Percentiles rank a stretch among this genome's conserved stretches.
These are phyloP conservation scores for Gastrodia elata DNA, from an alignment of 106 monocot species.

Conservation along the genomic window DNA sequence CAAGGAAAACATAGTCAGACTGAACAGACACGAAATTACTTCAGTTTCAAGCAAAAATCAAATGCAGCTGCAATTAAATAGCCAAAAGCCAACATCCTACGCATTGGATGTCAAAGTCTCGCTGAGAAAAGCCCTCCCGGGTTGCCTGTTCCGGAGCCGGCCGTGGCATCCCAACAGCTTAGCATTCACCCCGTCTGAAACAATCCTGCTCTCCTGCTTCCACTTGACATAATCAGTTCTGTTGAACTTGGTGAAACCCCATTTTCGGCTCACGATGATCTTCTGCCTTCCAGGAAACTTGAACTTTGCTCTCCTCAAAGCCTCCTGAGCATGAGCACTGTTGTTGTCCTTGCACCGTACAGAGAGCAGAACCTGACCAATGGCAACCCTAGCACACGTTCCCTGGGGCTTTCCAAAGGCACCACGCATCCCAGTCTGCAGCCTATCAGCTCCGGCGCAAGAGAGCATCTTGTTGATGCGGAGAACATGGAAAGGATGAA, in stretches of 20 bases:
- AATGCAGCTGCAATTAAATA: neutral
- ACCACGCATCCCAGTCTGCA: slow-evolving; percentile 64
- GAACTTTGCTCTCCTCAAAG: slow-evolving; percentile 46
- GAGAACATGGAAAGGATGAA: slow-evolving; percentile 56
- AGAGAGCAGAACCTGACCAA: slow-evolving; percentile 45
- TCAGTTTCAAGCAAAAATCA: neutral
- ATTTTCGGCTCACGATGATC: slow-evolving; percentile 26
- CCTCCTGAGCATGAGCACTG: slow-evolving; percentile 37
- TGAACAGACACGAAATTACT: neutral
- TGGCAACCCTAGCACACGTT: slow-evolving; percentile 40
- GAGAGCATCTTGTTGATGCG: slow-evolving; percentile 64
- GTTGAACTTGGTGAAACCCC: slow-evolving; percentile 32
- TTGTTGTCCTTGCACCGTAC: slow-evolving; percentile 56
- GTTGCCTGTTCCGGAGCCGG: slow-evolving; percentile 22
- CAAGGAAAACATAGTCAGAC: too few relatives aligned
- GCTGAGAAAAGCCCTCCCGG: slow-evolving; percentile 30
- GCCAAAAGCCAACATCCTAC: neutral
- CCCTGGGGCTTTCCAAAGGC: slow-evolving; percentile 53
- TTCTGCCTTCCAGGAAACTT: slow-evolving; percentile 54
- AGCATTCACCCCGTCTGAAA: slow-evolving; percentile 34
- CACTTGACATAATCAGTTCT: slow-evolving; percentile 23
- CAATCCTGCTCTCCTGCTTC: slow-evolving; percentile 30
- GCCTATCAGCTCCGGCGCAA: slow-evolving; percentile 53
- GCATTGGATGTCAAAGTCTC: neutral
- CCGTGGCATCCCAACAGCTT: slow-evolving; percentile 51